Percentiles rank a stretch among this genome's conserved stretches.
Evolutionary conservation across 306 rosid species (phyloP).

Genomic region (Adenanthera pavonina): DNA sequence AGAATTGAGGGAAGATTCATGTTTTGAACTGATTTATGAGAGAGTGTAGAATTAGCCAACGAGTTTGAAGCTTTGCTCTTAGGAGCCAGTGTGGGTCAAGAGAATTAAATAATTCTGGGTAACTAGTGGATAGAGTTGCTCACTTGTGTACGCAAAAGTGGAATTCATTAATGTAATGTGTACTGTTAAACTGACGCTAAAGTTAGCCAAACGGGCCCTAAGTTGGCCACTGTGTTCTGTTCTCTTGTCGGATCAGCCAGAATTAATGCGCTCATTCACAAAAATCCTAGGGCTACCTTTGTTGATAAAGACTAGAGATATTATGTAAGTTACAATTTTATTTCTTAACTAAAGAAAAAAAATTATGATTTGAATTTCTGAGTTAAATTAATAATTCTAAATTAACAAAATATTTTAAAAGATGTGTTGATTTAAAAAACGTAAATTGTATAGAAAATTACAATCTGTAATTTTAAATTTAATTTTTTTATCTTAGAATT

Average conservation of each 20-base stretch:
- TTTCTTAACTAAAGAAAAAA: background rate
- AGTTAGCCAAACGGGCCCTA: background rate
- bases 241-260: background rate
- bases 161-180: background rate
- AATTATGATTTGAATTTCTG: too few relatives aligned
- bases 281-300: background rate
- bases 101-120: background rate
- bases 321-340: background rate
- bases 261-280: background rate
- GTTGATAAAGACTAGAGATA: constrained; percentile 16
- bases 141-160: background rate
- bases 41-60: background rate
- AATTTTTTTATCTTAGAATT: too few relatives aligned
- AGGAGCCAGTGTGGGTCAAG: background rate
- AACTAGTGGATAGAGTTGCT: background rate
- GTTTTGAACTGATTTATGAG: background rate
- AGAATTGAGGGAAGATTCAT: background rate
- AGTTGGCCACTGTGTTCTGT: background rate
- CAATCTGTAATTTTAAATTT: too few relatives aligned
- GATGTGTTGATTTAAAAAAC: too few relatives aligned
- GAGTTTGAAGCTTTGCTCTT: background rate
- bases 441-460: too few relatives aligned
- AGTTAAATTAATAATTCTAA: too few relatives aligned
- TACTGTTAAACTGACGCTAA: background rate
- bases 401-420: too few relatives aligned